A percentile compares a stretch with the other conserved stretches of the same genome.
Conservation (phyloP, 345 rosid species). For the Syzygium aqueum region DNA sequence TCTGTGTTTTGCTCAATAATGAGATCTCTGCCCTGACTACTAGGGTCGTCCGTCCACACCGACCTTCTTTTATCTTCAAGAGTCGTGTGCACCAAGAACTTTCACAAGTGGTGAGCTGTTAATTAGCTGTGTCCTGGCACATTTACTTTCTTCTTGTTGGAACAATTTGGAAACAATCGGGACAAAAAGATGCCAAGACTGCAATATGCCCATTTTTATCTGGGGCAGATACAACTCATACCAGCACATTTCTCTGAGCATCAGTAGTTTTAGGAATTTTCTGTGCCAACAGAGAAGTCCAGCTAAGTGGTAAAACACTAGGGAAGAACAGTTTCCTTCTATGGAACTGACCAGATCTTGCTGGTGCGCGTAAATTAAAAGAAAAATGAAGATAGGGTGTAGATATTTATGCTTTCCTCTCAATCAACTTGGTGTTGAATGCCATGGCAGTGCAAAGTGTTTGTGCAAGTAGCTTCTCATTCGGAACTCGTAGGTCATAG, state of each 20-base stretch:
- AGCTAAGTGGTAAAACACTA: background rate
- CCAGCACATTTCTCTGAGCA: background rate
- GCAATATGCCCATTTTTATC: background rate
- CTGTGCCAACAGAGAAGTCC: background rate
- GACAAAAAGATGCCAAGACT: background rate
- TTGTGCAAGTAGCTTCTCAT: background rate
- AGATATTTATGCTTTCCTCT: background rate
- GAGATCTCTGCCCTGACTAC: background rate
- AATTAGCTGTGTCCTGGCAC: background rate
- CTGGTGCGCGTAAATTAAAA: background rate
- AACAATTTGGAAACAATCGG: background rate
- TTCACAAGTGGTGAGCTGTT: background rate
- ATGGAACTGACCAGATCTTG: background rate
- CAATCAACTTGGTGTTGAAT: background rate
- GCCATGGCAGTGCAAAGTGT: background rate
- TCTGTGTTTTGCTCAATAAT: background rate
- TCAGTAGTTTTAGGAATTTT: background rate
- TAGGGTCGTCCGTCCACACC: background rate
- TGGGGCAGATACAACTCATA: background rate
- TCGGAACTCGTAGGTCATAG: background rate
- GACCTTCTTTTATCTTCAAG: background rate
- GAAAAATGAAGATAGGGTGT: background rate
- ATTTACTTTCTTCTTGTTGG: background rate
- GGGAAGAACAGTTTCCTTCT: background rate
- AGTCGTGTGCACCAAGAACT: background rate